phyloP scores from a whole-genome alignment of 2,329 filamentous ascomycete species.

The Didymella keratinophila region DNA sequence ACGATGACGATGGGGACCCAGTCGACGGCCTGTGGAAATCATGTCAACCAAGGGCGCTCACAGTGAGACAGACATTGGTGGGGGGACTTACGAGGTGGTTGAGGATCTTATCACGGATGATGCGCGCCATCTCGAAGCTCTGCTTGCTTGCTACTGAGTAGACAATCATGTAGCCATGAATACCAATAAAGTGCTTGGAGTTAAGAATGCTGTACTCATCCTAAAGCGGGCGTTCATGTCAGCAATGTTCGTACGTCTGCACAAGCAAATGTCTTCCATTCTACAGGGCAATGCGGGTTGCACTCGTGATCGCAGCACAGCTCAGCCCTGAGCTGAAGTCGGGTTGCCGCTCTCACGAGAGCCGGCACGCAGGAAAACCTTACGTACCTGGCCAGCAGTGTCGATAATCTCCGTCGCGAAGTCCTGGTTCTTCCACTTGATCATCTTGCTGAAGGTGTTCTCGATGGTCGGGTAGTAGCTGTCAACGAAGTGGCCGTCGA shows the following conservation, averaged over 20 bases:
- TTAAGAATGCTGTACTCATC: constrained; percentile 99
- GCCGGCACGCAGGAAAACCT: constrained; percentile 32
- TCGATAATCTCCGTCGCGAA: constrained; percentile 97
- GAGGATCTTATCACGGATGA: constrained; percentile 96
- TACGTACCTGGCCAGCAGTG: constrained; percentile 85
- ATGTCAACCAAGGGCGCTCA: not conserved
- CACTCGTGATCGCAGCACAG: not conserved
- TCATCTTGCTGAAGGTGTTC: constrained; percentile 97
- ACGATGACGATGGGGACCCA: constrained; percentile 93
- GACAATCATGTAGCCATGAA: constrained; percentile 97
- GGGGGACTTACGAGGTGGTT: constrained; percentile 79
- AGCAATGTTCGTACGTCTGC: constrained; percentile 21
- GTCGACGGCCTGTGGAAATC: constrained; percentile 75
- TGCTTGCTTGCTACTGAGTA: constrained; percentile 96
- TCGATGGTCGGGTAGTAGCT: constrained; percentile 99
- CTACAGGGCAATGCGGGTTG: not conserved
- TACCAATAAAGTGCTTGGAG: constrained; percentile 98
- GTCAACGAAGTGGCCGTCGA: constrained; percentile 97
- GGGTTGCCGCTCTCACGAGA: constrained; percentile 24
- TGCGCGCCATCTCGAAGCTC: constrained; percentile 96
- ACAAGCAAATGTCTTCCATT: not conserved
- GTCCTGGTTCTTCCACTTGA: constrained; percentile 91
- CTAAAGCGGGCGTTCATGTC: constrained; percentile 55
- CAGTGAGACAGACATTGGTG: constrained; percentile 2
- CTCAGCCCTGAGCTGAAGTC: constrained; percentile 20